Conservation (phyloP, 176 grass and related monocot genomes). For the Lolium rigidum region DNA sequence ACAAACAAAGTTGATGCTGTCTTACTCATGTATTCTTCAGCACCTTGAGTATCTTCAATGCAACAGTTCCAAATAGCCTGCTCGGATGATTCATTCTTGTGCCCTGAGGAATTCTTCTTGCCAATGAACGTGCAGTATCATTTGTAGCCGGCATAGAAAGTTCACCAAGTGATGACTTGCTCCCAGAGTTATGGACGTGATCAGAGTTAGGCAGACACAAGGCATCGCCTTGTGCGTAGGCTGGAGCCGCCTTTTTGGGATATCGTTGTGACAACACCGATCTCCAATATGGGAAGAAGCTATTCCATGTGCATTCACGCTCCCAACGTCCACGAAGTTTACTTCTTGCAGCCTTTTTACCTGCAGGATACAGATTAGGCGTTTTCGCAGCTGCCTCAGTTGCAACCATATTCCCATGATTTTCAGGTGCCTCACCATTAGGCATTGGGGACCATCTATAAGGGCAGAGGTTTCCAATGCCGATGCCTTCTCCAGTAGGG, state of each 20-base stretch:
- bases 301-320: background rate
- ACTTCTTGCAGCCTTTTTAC: too few species aligned
- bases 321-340: background rate
- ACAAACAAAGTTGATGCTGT: too few species aligned
- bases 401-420: too few species aligned
- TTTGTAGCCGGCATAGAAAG: background rate
- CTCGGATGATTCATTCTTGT: background rate
- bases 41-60: background rate
- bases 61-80: slow-evolving; percentile 21
- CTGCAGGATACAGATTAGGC: too few species aligned
- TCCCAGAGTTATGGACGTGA: background rate
- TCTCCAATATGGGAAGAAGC: slow-evolving; percentile 28
- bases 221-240: background rate
- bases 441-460: background rate
- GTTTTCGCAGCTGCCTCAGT: too few species aligned
- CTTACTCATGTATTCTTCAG: slow-evolving; percentile 20
- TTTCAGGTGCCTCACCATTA: too few species aligned
- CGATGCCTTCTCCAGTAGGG: background rate
- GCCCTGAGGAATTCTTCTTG: background rate
- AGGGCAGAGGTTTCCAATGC: background rate
- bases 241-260: background rate
- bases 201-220: background rate
- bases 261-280: background rate
- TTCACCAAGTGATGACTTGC: background rate
- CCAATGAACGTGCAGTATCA: background rate